phyloP scores from a whole-genome alignment of 2,329 filamentous ascomycete species.

The Monosporascus ibericus region DNA sequence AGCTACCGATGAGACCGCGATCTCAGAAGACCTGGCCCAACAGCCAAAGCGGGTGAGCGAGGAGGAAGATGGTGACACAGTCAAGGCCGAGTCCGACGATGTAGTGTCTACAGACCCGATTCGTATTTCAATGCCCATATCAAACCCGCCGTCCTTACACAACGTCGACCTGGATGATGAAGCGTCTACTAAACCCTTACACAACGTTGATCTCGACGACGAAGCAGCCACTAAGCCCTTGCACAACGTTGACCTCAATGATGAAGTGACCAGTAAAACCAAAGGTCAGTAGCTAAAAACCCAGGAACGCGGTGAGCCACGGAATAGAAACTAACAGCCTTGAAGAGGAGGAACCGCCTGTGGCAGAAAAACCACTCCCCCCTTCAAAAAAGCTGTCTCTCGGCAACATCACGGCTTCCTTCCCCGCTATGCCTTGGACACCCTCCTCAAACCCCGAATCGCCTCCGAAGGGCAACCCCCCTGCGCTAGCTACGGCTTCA shows the following conservation, averaged over 20 bases:
- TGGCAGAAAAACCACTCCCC: neutral
- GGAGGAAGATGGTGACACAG: constrained; percentile 11
- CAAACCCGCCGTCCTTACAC: constrained; percentile 40
- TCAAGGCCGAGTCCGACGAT: constrained; percentile 3
- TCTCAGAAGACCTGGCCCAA: constrained; percentile 6
- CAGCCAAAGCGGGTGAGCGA: constrained; percentile 7
- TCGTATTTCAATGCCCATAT: constrained; percentile 37
- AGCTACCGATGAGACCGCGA: constrained; percentile 17
- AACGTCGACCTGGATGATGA: constrained; percentile 65
- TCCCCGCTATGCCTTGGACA: constrained; percentile 70
- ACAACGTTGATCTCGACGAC: constrained; percentile 50
- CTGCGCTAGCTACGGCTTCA: constrained; percentile 23
- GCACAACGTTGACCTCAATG: constrained; percentile 10
- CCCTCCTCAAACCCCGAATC: constrained; percentile 44
- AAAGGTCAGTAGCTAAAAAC: constrained; percentile 13
- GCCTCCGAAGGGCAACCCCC: constrained; percentile 38
- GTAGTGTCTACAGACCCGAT: constrained; percentile 25
- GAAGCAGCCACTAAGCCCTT: constrained; percentile 1
- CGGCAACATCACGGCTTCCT: constrained; percentile 64
- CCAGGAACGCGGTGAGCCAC: neutral
- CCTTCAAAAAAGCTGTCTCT: constrained; percentile 53
- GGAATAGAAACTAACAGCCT: constrained; percentile 1
- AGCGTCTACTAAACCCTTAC: constrained; percentile 31
- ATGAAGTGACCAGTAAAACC: constrained; percentile 5
- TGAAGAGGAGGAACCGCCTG: constrained; percentile 5